Conservation (phyloP, 306 rosid genomes). For the Crataegus laevigata region DNA sequence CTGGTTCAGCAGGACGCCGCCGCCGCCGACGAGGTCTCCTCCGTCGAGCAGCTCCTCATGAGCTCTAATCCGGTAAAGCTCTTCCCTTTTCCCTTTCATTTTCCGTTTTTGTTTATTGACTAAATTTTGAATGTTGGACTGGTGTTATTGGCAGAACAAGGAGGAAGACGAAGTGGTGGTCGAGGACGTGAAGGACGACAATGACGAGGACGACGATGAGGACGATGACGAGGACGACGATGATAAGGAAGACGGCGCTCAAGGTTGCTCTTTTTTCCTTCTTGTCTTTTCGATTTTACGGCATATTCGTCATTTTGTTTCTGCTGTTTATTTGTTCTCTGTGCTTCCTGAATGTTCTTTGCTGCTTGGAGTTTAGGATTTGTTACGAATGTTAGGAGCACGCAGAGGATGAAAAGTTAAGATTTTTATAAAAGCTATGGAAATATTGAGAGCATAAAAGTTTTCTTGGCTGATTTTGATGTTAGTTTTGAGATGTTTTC, state of each 20-base stretch:
- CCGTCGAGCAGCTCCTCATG: conserved; percentile 36
- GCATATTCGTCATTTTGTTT: neutral
- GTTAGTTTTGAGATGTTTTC: neutral
- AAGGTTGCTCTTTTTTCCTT: conserved; percentile 26
- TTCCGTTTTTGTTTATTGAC: neutral
- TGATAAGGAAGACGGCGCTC: conserved; percentile 53
- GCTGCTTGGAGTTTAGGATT: neutral
- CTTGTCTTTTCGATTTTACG: neutral
- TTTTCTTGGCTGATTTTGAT: neutral
- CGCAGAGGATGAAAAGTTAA: neutral
- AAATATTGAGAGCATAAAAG: neutral
- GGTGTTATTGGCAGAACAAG: conserved; percentile 20
- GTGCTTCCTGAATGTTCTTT: neutral
- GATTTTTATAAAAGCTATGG: neutral
- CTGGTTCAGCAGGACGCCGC: conserved; percentile 40
- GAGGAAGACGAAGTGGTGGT: conserved; percentile 50
- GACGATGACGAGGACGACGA: conserved; percentile 49
- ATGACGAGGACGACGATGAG: conserved; percentile 45
- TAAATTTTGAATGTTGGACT: neutral
- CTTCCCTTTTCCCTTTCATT: neutral
- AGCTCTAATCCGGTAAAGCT: conserved; percentile 32
- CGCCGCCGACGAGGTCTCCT: conserved; percentile 12
- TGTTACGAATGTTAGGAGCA: neutral
- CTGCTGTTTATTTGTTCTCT: neutral
- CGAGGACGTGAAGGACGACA: conserved; percentile 68